Base-by-base conservation (phyloP, 139 green algal genomes). In the Astrephomene gubernaculifera region DNA sequence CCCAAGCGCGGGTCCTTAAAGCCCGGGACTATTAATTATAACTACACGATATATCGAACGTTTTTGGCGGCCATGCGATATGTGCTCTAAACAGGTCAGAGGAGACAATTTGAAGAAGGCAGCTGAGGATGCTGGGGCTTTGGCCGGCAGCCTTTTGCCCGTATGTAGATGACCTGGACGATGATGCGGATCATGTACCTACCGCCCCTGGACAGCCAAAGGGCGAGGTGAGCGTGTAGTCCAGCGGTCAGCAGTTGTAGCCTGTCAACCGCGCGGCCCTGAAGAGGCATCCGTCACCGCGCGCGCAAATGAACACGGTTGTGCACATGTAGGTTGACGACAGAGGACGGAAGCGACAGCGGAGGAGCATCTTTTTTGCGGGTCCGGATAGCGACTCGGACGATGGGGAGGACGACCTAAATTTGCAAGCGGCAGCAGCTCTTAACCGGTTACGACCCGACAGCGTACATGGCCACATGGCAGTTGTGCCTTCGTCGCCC, bases 371-470 rank as follows among this genome's bases (percentile, higher is more conserved):
- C 53, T 80, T 67, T 22, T 80, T 67, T 36, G 38, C 33, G 44
- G 39, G 36, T n/a, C 71, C 71, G 14, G 45, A 67, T 49, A 80
- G 71, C 44, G 78, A 84, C 21, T 65, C 63, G 2, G 78, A 84
- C 2, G 67, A 71, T 27, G 61, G 19, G 27, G 12, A n/a, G 1
- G 78, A 84, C 21, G 45, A 74, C 8, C 31, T 6, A 9, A 21
- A 61, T 9, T 0, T 29, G 1, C 25, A 31, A 19, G 4, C 31
- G 14, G n/a, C n/a, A 39, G 17, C 21, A 10, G 29, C 35, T 12
- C 35, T 81, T 2, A 53, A 53, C 38, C 22, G 35, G 1, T 60
- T 71, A 7, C 24, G 33, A 10, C 9, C 41, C 35, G 36, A 75
- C 21, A 75, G 1, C 7, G 12, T 31, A 8, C 68, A 52, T 19